These are phyloP conservation scores for Fagus sylvatica DNA, from an alignment of 306 rosid species.

Conservation along the genomic window DNA sequence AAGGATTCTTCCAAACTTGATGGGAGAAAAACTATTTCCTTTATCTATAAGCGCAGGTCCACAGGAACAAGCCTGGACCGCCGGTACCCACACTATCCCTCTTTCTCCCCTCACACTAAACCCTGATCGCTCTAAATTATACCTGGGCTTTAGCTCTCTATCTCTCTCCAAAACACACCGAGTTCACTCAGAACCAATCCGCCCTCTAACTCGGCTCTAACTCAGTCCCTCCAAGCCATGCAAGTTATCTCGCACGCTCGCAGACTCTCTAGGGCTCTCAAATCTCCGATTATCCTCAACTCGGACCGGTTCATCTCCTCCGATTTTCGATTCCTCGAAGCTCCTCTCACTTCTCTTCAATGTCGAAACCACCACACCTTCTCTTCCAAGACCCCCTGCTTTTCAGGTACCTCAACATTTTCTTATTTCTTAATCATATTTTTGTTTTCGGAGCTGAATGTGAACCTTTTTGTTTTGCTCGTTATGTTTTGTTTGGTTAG, in stretches of 20 bases:
- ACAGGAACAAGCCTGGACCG: conserved; percentile 22
- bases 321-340: conserved; percentile 28
- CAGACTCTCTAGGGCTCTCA: conserved; percentile 48
- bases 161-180: conserved; percentile 35
- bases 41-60: conserved; percentile 13
- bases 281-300: conserved; percentile 40
- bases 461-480: background rate
- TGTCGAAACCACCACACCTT: conserved; percentile 31
- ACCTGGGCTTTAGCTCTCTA: background rate
- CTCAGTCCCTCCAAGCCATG: conserved; percentile 49
- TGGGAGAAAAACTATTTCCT: too few relatives aligned
- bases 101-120: conserved; percentile 25
- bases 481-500: background rate
- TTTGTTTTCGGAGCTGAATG: too few relatives aligned
- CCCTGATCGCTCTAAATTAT: conserved; percentile 34
- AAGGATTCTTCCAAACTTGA: too few relatives aligned
- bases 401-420: conserved; percentile 38
- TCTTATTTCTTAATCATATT: background rate
- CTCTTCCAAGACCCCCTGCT: conserved; percentile 17
- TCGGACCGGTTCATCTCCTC: conserved; percentile 42
- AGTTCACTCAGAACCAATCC: conserved; percentile 32
- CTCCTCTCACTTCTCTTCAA: conserved; percentile 28
- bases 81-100: conserved; percentile 9
- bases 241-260: conserved; percentile 60
- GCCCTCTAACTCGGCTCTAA: conserved; percentile 12